Conservation (phyloP, 1,139 yeast species). For the Yarrowia galli region DNA sequence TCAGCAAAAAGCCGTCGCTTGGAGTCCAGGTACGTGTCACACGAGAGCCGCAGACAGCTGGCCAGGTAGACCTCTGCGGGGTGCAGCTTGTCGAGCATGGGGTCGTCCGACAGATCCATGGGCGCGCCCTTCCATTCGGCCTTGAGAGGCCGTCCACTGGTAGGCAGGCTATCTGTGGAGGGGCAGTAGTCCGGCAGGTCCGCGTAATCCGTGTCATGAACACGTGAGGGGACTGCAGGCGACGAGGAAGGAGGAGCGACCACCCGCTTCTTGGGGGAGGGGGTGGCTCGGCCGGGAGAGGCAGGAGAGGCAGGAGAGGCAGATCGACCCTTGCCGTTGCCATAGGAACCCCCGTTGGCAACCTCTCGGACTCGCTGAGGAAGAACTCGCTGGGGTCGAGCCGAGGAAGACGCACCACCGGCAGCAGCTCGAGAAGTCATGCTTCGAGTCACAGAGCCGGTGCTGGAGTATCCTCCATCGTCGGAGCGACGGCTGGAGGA, state of each 20-base stretch:
- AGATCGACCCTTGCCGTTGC: slow-evolving; percentile 39
- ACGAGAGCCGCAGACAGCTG: slow-evolving; percentile 85
- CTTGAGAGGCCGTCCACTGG: slow-evolving; percentile 69
- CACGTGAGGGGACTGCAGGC: slow-evolving; percentile 45
- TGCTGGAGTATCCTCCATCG: slow-evolving; percentile 40
- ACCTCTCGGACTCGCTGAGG: slow-evolving; percentile 36
- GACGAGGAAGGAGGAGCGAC: slow-evolving; percentile 39
- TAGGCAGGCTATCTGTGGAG: slow-evolving; percentile 65
- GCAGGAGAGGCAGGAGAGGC: slow-evolving; percentile 42
- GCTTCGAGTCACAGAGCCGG: slow-evolving; percentile 39
- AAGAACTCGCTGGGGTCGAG: slow-evolving; percentile 18
- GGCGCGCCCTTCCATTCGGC: slow-evolving; percentile 99
- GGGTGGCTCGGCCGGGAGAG: slow-evolving; percentile 40
- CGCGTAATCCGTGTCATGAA: slow-evolving; percentile 54
- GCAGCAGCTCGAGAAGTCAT: slow-evolving; percentile 36
- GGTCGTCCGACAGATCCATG: slow-evolving; percentile 85
- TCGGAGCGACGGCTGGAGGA: slow-evolving; percentile 11
- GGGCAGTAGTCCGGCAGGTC: slow-evolving; percentile 77
- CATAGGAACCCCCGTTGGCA: slow-evolving; percentile 26
- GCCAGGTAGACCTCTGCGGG: slow-evolving; percentile 93
- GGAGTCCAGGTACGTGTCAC: slow-evolving; percentile 87
- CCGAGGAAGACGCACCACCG: not conserved
- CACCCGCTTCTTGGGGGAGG: slow-evolving; percentile 39
- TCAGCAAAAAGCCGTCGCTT: slow-evolving; percentile 89
- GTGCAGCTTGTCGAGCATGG: slow-evolving; percentile 72